Base-by-base conservation (phyloP, 2,329 filamentous ascomycete species). In the Sarocladium oryzae region DNA sequence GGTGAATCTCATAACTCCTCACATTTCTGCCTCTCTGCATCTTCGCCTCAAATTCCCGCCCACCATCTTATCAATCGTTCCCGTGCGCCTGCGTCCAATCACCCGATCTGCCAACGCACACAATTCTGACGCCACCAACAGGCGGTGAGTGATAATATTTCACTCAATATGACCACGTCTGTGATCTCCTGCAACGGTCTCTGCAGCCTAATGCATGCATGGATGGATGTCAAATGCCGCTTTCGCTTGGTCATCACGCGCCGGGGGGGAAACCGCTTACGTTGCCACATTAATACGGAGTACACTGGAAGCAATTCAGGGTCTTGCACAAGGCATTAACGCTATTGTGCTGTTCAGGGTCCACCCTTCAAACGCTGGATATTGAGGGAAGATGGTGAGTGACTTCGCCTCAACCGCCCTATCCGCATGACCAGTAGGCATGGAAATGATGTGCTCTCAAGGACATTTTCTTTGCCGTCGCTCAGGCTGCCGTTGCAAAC, bases 121-220 rank as follows among this genome's bases (percentile, higher is more conserved):
- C 7, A 13, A 13, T 13, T 30, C 43, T 45, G 16, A 40, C 36
- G n/a, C 23, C 36, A 10, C 11, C 43, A 48, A 32, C 4, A 20
- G 21, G 43, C 43, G 43, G 43, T 48, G 26, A 48, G 43, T 33
- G 11, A 28, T 11, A 8, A 48, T 33, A 32, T 33, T 48, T 48
- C n/a, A 21, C 16, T 33, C n/a, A 30, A 16, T n/a, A n/a, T 26
- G 7, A 28, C 23, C 40, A n/a, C 4, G 5, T 10, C 16, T 20
- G 21, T 10, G 7, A 9, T 40, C 7, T 13, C 7, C 13, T 40
- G 28, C 13, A 30, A 30, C 28, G 28, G 21, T 13, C 7, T 7
- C 13, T 21, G 7, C 16, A 4, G 8, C 36, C 7, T 16, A 20
- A 40, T 21, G 36, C 36, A 40, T 20, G 11, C 3, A 9, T 30